phyloP scores from a whole-genome alignment of 768 basidiomycete species.

The Cystobasidiopsis lactophilus region DNA sequence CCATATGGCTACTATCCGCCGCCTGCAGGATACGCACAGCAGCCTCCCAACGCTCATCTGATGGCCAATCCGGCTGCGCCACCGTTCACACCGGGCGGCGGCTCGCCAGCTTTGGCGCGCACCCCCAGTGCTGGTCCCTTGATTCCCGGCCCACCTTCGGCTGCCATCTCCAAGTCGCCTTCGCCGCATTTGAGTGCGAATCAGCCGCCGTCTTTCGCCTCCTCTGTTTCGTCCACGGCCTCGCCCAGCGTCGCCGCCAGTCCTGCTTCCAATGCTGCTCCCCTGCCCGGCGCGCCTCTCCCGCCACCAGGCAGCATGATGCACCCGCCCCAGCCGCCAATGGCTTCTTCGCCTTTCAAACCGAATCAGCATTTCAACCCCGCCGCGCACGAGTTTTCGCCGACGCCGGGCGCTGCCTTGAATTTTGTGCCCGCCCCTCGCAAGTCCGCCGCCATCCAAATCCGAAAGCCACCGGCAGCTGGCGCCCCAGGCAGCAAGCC shows the following conservation, averaged over 20 bases:
- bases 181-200: background rate
- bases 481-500: conserved; percentile 2
- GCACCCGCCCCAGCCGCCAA: too few relatives aligned
- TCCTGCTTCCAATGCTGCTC: background rate
- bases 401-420: background rate
- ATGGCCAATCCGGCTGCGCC: background rate
- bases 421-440: background rate
- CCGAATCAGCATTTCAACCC: conserved; percentile 1
- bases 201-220: background rate
- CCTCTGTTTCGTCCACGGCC: background rate
- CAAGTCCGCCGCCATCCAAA: background rate
- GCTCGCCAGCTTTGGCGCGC: too few relatives aligned
- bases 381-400: conserved; percentile 4
- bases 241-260: conserved; percentile 1
- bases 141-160: conserved; percentile 1
- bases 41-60: background rate
- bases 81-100: background rate
- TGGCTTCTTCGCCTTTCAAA: conserved; percentile 1
- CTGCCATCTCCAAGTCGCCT: conserved; percentile 1
- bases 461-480: background rate
- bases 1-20: background rate
- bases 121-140: background rate
- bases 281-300: background rate
- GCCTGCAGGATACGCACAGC: conserved; percentile 1
- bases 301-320: background rate